Percentiles rank a stretch among this genome's conserved stretches.
These are phyloP conservation scores for Manihot esculenta DNA, from an alignment of 441 rosid genomes.

Conservation along the genomic window DNA sequence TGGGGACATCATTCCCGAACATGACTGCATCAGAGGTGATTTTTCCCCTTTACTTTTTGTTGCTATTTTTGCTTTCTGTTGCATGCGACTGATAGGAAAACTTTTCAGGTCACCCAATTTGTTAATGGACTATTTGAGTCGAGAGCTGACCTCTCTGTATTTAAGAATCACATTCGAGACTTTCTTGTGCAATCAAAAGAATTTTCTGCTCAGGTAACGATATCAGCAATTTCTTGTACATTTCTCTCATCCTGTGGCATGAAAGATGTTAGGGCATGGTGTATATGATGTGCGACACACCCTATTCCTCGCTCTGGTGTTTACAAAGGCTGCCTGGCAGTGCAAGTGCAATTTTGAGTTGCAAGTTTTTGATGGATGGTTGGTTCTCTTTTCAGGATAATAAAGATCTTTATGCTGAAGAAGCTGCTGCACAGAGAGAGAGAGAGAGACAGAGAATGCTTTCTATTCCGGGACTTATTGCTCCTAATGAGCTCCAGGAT, in stretches of 20 bases:
- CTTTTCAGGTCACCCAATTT: slow-evolving; percentile 78
- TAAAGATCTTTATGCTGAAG: slow-evolving; percentile 96
- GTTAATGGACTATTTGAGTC: slow-evolving; percentile 87
- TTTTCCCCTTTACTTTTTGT: slow-evolving; percentile 8
- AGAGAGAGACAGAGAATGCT: slow-evolving; percentile 95
- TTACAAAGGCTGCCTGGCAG: neutral
- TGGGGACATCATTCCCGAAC: slow-evolving; percentile 97
- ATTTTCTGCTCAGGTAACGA: slow-evolving; percentile 78
- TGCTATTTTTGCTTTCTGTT: slow-evolving; percentile 2
- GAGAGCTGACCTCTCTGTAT: slow-evolving; percentile 69
- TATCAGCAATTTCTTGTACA: neutral
- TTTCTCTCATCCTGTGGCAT: neutral
- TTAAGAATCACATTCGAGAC: slow-evolving; percentile 89
- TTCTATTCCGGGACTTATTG: slow-evolving; percentile 94
- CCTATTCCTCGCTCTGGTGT: too few species aligned
- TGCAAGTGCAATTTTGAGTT: neutral
- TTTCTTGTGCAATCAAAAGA: slow-evolving; percentile 94
- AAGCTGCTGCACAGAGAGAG: slow-evolving; percentile 91
- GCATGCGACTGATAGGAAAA: slow-evolving; percentile 23
- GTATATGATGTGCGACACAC: neutral
- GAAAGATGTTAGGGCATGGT: neutral
- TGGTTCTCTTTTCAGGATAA: slow-evolving; percentile 63
- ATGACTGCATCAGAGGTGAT: slow-evolving; percentile 89
- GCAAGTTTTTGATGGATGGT: neutral
- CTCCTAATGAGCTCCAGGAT: slow-evolving; percentile 96